phyloP scores from a whole-genome alignment of 2,329 filamentous ascomycete genomes.

The Fusarium staphyleae region DNA sequence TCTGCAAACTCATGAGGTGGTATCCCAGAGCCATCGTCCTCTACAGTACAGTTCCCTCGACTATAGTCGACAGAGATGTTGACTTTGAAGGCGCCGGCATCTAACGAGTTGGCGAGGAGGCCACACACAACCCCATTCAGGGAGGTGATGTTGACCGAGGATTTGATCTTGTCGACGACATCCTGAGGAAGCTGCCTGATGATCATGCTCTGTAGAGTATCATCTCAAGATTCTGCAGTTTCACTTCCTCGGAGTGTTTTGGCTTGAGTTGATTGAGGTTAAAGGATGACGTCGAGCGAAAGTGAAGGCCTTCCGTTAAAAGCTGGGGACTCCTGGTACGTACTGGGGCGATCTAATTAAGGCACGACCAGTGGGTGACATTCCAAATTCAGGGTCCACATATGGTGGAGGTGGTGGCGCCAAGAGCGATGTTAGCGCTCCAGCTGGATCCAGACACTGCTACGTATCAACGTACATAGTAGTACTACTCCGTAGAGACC shows the following conservation, averaged over 20 bases:
- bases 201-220: slow-evolving; percentile 54
- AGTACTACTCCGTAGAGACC: no score
- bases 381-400: slow-evolving; percentile 35
- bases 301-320: slow-evolving; percentile 7
- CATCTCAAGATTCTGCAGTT: slow-evolving; percentile 16
- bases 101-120: slow-evolving; percentile 83
- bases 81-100: slow-evolving; percentile 75
- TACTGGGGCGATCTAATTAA: slow-evolving; percentile 28
- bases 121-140: slow-evolving; percentile 75
- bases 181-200: slow-evolving; percentile 75
- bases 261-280: slow-evolving; percentile 4
- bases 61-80: slow-evolving; percentile 75
- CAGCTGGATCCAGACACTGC: slow-evolving; percentile 15
- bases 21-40: slow-evolving; percentile 88
- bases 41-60: slow-evolving; percentile 77
- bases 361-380: slow-evolving; percentile 25
- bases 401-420: slow-evolving; percentile 36
- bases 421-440: slow-evolving; percentile 28
- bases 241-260: not conserved
- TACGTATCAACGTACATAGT: no score
- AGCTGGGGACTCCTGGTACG: slow-evolving; percentile 7
- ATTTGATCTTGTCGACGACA: slow-evolving; percentile 81
- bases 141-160: slow-evolving; percentile 79
- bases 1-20: slow-evolving; percentile 73
- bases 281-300: slow-evolving; percentile 25